phyloP scores from a whole-genome alignment of 768 basidiomycete genomes.

The Rhodotorula diobovata region DNA sequence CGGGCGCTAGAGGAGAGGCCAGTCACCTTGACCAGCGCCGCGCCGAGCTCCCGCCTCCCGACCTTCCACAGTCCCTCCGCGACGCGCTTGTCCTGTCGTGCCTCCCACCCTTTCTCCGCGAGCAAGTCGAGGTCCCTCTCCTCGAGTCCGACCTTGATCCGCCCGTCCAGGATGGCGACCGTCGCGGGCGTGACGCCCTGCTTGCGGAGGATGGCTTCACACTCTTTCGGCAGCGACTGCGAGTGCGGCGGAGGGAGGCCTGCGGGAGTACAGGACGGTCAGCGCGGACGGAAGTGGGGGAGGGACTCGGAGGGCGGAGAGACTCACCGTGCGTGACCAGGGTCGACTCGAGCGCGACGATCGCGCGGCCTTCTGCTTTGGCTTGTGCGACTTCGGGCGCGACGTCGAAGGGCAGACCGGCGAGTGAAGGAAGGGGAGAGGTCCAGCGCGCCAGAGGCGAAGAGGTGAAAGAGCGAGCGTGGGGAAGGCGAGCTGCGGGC shows the following conservation, averaged over 20 bases:
- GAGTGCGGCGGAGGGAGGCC: constrained; percentile 39
- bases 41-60: constrained; percentile 73
- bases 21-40: constrained; percentile 61
- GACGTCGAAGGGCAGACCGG: constrained; percentile 56
- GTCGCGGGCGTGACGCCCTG: constrained; percentile 83
- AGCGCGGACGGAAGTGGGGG: no score
- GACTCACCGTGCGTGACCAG: constrained; percentile 77
- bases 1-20: background rate
- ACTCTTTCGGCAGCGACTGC: constrained; percentile 24
- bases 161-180: constrained; percentile 74
- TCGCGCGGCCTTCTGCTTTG: constrained; percentile 58
- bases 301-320: background rate
- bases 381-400: constrained; percentile 82
- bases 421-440: background rate
- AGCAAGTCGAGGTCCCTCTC: constrained; percentile 63
- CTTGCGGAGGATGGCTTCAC: constrained; percentile 49
- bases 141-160: constrained; percentile 78
- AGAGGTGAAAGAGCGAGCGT: background rate
- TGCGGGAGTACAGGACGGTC: background rate
- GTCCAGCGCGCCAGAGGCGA: background rate
- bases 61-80: constrained; percentile 54
- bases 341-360: constrained; percentile 88
- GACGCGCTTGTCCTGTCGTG: constrained; percentile 14
- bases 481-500: background rate
- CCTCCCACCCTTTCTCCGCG: constrained; percentile 54